Evolutionary conservation across 169 alveolate genomes (phyloP), one percentile per base, ranked within the genome.

Genomic region (Blepharisma undulans): DNA sequence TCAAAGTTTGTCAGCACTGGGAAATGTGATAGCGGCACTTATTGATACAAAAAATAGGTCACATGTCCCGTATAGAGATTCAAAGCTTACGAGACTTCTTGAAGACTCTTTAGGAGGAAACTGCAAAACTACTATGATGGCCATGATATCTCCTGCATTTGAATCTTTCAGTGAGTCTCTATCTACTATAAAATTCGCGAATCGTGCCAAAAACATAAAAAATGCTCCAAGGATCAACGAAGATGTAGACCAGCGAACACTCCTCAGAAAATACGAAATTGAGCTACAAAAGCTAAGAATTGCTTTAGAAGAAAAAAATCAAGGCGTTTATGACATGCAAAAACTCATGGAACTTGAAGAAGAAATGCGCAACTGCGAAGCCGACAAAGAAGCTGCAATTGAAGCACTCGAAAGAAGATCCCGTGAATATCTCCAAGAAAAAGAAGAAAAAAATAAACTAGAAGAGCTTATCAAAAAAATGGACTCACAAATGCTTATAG

Each of bases 91-190:
- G 72, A 78, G 99, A 88, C 90, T 97, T 84, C 78, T 96, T 48
- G 97, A 97, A 95, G 98, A 98, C 94, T 95, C 98, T 0, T 88
- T 96, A 5, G 98, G 98, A 18, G 99, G 98, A n/a, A 97, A 97
- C 92, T 96, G 98, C 88, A 96, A 95, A 86, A 97, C 99, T 0
- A 95, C 97, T 8, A 95, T 95, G 90, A 96, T 97, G 99, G 95
- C 96, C 76, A 96, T 95, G 60, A 96, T 95, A 76, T 93, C 98
- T 5, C 98, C 99, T n/a, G 93, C 98, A 59, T 89, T 89, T 77
- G 99, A 97, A 36, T 98, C 98, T 30, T 98, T 98, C 87, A 94
- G 95, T 79, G 99, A 98, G 89, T 92, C 98, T 32, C 88, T 97
- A 48, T 95, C 98, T 21, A 95, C 98, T 22, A 91, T 97, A 59